Percentiles rank a stretch among this genome's conserved stretches.
phyloP scores from a whole-genome alignment of 306 rosid genomes.

The Castanea mollissima region DNA sequence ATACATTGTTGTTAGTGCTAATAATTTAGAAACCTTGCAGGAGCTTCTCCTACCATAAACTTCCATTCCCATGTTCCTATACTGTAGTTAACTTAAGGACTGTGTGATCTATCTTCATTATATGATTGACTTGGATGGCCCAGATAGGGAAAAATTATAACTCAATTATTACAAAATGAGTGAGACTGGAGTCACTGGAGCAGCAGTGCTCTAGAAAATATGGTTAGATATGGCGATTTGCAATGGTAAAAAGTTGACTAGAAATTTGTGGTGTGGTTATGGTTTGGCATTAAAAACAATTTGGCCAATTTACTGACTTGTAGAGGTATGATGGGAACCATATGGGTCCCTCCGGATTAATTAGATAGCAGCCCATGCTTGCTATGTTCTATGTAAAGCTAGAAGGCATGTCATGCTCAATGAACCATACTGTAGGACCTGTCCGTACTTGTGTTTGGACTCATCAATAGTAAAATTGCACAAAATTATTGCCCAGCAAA shows the following conservation, averaged over 20 bases:
- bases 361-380: slow-evolving; percentile 22
- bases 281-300: slow-evolving; percentile 21
- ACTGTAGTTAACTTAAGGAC: slow-evolving; percentile 35
- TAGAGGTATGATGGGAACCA: slow-evolving; percentile 15
- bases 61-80: slow-evolving; percentile 12
- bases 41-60: slow-evolving; percentile 30
- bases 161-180: slow-evolving; percentile 44
- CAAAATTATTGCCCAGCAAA: slow-evolving; percentile 47
- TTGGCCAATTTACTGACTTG: slow-evolving; percentile 23
- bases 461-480: slow-evolving; percentile 28
- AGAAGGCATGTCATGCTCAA: slow-evolving; percentile 31
- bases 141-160: slow-evolving; percentile 7
- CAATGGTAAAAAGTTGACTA: slow-evolving; percentile 8
- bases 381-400: slow-evolving; percentile 26
- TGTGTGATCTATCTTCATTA: slow-evolving; percentile 31
- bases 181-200: slow-evolving; percentile 24
- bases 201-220: slow-evolving; percentile 22
- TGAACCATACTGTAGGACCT: slow-evolving; percentile 27
- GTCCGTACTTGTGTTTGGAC: slow-evolving; percentile 24
- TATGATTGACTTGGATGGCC: slow-evolving; percentile 36
- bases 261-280: slow-evolving; percentile 16
- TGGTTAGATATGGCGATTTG: slow-evolving; percentile 10
- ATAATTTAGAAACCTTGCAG: slow-evolving; percentile 32
- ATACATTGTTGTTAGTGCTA: slow-evolving; percentile 38
- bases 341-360: slow-evolving; percentile 31